Conservation (phyloP, 2,329 filamentous ascomycete genomes). For the Diaporthe helianthi region DNA sequence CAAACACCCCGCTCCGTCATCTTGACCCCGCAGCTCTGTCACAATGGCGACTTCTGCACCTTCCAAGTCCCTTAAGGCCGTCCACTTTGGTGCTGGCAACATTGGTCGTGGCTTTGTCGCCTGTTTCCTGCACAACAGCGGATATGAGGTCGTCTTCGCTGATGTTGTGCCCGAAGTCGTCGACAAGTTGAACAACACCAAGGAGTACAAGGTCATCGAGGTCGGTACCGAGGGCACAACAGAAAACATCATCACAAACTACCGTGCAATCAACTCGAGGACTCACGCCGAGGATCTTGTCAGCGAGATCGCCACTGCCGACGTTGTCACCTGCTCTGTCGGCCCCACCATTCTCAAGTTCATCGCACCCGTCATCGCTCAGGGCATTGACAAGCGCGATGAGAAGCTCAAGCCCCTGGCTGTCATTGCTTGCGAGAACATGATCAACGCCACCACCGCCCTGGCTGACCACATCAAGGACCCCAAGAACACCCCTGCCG, state of each 20-base stretch:
- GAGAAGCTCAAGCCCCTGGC: slow-evolving; percentile 71
- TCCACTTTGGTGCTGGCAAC: slow-evolving; percentile 88
- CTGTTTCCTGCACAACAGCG: slow-evolving; percentile 92
- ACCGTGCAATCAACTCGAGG: slow-evolving; percentile 95
- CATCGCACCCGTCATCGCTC: slow-evolving; percentile 93
- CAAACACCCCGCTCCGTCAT: neutral
- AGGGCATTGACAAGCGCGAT: slow-evolving; percentile 85
- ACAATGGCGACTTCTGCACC: slow-evolving; percentile 47
- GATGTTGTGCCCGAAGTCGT: slow-evolving; percentile 90
- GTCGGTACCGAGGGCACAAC: slow-evolving; percentile 84
- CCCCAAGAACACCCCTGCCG: slow-evolving; percentile 72
- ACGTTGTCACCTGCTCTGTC: slow-evolving; percentile 95
- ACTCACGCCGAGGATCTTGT: slow-evolving; percentile 81
- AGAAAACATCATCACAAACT: slow-evolving; percentile 88
- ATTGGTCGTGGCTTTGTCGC: slow-evolving; percentile 88
- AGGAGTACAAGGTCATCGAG: slow-evolving; percentile 90
- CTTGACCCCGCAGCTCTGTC: slow-evolving; percentile 18
- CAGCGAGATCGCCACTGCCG: slow-evolving; percentile 84
- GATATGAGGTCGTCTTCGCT: slow-evolving; percentile 94
- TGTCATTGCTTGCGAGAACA: slow-evolving; percentile 98
- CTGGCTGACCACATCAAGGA: slow-evolving; percentile 82
- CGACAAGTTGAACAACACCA: slow-evolving; percentile 74
- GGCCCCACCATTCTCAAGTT: slow-evolving; percentile 96
- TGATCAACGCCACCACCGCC: slow-evolving; percentile 91
- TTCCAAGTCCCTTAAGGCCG: slow-evolving; percentile 66